Conservation (phyloP, 805 yeast genomes). For the Tetrapisispora nanseiensis region DNA sequence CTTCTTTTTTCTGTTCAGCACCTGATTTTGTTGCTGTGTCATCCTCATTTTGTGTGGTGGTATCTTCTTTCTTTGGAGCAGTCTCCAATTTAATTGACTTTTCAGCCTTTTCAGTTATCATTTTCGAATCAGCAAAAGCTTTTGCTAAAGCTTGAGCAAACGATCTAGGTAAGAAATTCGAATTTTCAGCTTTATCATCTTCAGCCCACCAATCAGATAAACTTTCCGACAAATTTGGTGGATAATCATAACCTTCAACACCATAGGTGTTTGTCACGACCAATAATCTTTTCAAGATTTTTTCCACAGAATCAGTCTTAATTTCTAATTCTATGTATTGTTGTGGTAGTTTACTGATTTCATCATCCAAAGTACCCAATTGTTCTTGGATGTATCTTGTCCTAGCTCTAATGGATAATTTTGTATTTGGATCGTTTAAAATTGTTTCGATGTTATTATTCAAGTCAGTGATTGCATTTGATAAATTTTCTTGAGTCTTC, state of each 20-base stretch:
- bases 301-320: conserved; percentile 54
- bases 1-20: conserved; percentile 22
- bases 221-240: conserved; percentile 67
- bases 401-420: conserved; percentile 21
- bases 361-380: conserved; percentile 50
- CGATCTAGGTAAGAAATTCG: conserved; percentile 47
- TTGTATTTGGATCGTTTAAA: conserved; percentile 25
- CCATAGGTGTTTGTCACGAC: conserved; percentile 53
- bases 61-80: conserved; percentile 20
- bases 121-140: conserved; percentile 43
- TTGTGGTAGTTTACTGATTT: conserved; percentile 62
- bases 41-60: conserved; percentile 28
- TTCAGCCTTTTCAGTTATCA: conserved; percentile 28
- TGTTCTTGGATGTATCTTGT: conserved; percentile 41
- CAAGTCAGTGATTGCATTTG: conserved; percentile 20
- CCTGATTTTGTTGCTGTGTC: conserved; percentile 45
- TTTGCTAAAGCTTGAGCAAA: conserved; percentile 61
- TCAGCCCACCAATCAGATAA: conserved; percentile 43
- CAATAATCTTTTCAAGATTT: conserved; percentile 45
- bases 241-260: conserved; percentile 71
- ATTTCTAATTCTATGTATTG: conserved; percentile 62
- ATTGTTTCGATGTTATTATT: conserved; percentile 7
- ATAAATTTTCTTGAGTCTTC: conserved; percentile 23
- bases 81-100: conserved; percentile 25
- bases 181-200: not conserved